Evolutionary conservation across 75 land plant species (phyloP).

Genomic region (Pinus taeda): DNA sequence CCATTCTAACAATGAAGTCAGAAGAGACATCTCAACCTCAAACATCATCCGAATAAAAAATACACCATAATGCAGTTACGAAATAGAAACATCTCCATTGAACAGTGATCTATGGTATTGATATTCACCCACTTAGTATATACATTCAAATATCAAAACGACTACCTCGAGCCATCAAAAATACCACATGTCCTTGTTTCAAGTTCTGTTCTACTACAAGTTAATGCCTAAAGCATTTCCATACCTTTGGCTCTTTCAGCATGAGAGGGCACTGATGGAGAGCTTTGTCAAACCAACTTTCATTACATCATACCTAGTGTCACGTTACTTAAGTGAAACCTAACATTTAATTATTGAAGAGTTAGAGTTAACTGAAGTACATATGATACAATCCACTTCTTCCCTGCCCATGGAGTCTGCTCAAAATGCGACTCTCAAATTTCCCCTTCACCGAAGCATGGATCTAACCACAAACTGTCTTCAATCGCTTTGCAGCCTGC

Average conservation of each 20-base stretch:
- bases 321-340: slow-evolving; percentile 1
- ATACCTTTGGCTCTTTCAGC: slow-evolving; percentile 2
- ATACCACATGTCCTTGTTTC: slow-evolving; percentile 1
- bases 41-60: not conserved
- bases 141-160: slow-evolving; percentile 2
- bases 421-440: not conserved
- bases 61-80: not conserved
- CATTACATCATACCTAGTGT: slow-evolving; percentile 7
- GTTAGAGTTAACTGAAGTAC: slow-evolving; percentile 8
- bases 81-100: not conserved
- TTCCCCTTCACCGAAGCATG: not conserved
- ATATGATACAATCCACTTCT: slow-evolving; percentile 8
- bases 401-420: not conserved
- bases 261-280: not conserved
- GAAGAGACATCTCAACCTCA: not conserved
- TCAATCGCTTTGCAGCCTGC: slow-evolving; percentile 81
- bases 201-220: not conserved
- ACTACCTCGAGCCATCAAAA: not conserved
- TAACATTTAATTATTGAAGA: not conserved
- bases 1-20: not conserved
- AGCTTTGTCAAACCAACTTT: not conserved
- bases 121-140: not conserved
- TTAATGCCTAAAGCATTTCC: not conserved
- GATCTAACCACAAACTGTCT: slow-evolving; percentile 33
- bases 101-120: not conserved